Evolutionary conservation across 1,284 basidiomycete genomes (phyloP), one percentile per base, ranked within the genome.

Genomic region (Leccinum subfulvum): DNA sequence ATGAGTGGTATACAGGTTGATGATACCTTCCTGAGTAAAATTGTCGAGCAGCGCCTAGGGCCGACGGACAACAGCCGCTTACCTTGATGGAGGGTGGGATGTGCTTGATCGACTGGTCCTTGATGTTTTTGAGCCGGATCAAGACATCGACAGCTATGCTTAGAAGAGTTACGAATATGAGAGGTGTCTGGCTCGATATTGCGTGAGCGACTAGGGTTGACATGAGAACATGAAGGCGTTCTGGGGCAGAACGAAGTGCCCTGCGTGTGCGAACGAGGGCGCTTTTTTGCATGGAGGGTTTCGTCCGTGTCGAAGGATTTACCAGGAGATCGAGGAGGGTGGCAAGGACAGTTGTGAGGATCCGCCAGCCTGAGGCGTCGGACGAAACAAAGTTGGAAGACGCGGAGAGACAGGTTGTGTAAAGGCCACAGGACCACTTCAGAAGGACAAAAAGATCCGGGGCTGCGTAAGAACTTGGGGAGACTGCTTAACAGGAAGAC

Each of bases 361-460:
- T 75, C 1, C 71, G 76, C 82, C 83, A 90, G 26, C 28, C 28
- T 28, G 28, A 28, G 28, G 78, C 69, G 14, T 78, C 77, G 2
- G 81, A 78, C 3, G 79, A 76, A 1, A 78, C 59, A 67, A 86
- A 85, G 21, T 79, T 70, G 2, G 78, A 73, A 57, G 82, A 81
- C 47, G 72, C 64, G 58, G 79, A 71, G 11, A 84, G 68, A 65
- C 82, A 85, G 9, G 79, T 77, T 4, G 80, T 74, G 70, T 91
- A 92, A 49, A 93, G 74, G 13, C 81, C 81, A 69, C 87, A 89
- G 7, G 85, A 79, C 91, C 92, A 95, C 66, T 81, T 86, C 39
- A 93, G 79, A 6, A 95, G 82, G 18, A 90, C 85, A 70, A 90
- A 90, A 37, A 90, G 69, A 65, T 90, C 85, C 7, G 84, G 76